Evolutionary conservation across 345 rosid species (phyloP).

Genomic region (Toxicodendron radicans): DNA sequence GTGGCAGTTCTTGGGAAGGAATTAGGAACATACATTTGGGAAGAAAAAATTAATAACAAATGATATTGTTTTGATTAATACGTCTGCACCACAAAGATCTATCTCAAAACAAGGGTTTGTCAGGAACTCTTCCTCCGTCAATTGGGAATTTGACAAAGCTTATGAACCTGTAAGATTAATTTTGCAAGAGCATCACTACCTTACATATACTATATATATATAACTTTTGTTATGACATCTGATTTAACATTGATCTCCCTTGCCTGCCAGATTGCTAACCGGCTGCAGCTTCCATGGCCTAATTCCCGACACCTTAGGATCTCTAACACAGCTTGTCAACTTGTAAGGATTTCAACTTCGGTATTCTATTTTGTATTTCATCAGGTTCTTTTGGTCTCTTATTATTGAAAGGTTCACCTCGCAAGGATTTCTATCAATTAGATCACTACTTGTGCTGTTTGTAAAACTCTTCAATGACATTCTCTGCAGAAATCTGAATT

Average conservation of each 20-base stretch:
- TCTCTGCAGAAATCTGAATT: slow-evolving; percentile 41
- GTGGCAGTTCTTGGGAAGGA: slow-evolving; percentile 73
- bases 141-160: slow-evolving; percentile 63
- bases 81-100: slow-evolving; percentile 52
- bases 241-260: background rate
- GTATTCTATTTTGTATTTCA: no score
- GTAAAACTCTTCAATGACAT: background rate
- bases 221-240: background rate
- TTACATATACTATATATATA: background rate
- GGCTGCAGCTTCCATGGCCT: slow-evolving; percentile 34
- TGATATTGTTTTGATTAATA: background rate
- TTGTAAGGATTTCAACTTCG: slow-evolving; percentile 23
- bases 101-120: slow-evolving; percentile 56
- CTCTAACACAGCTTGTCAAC: slow-evolving; percentile 15
- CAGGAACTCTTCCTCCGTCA: slow-evolving; percentile 59
- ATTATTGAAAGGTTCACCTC: no score
- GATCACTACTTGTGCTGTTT: background rate
- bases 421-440: no score
- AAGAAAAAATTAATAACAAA: no score
- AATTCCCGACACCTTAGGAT: slow-evolving; percentile 33
- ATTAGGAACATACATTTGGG: slow-evolving; percentile 16
- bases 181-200: background rate
- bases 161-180: slow-evolving; percentile 50
- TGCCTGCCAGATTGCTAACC: slow-evolving; percentile 25
- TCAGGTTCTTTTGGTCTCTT: no score